Evolutionary conservation across 2,329 filamentous ascomycete species (phyloP).

Genomic region (Pseudogymnoascus sp.): DNA sequence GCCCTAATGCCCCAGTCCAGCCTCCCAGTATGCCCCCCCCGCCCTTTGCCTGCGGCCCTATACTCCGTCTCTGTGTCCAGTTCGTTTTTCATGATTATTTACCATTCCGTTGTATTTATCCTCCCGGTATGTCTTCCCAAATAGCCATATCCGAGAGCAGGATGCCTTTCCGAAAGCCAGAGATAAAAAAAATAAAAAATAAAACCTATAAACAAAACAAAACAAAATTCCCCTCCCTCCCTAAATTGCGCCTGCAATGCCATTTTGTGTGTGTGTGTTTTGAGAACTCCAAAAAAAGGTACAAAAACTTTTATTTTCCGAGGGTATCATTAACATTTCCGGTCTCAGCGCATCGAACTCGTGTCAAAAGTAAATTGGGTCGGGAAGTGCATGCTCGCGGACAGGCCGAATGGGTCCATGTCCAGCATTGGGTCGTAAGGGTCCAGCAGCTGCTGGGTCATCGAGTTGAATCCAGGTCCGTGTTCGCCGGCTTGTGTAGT

Average conservation of each 20-base stretch:
- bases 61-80: background rate
- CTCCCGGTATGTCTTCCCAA: background rate
- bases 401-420: conserved; percentile 87
- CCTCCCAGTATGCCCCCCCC: background rate
- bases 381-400: conserved; percentile 91
- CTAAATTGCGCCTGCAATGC: conserved; percentile 5
- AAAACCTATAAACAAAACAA: background rate
- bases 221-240: background rate
- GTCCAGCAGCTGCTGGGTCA: conserved; percentile 44
- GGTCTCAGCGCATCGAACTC: conserved; percentile 29
- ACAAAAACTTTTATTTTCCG: conserved; percentile 8
- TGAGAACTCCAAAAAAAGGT: conserved; percentile 5
- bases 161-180: background rate
- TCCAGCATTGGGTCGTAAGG: conserved; percentile 82
- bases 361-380: conserved; percentile 68
- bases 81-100: background rate
- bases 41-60: background rate
- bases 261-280: background rate
- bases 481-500: conserved; percentile 31
- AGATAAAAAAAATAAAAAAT: background rate
- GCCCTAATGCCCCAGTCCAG: background rate
- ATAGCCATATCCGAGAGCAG: background rate
- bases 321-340: conserved; percentile 24
- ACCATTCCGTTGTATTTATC: background rate
- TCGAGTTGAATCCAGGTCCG: background rate